Evolutionary conservation across 495 filamentous ascomycete species (phyloP), one percentile per base, ranked within the genome.

Genomic region (Podospora conica): DNA sequence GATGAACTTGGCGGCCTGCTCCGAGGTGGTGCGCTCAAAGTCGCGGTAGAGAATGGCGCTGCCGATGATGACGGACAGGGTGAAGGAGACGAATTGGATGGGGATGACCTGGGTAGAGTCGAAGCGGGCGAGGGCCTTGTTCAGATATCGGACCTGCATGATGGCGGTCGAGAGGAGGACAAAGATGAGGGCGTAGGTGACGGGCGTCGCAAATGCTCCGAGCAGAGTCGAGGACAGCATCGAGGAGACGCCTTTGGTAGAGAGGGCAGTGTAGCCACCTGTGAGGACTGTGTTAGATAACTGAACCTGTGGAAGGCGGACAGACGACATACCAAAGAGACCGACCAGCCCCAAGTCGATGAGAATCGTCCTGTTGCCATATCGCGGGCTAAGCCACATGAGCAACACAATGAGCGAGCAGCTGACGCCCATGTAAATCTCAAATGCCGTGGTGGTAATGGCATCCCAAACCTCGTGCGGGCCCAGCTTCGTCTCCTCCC

Each of bases 41-140:
- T 98, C 95, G 7, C 92, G 87, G 73, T 97, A 98, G 11, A 98
- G 78, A 25, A 98, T 82, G 1, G 95, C 93, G 74, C 91, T 96
- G 56, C 95, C 95, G 60, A 96, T 84, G 71, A 98, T 98, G 61
- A 98, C 95, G 2, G 88, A 96, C 7, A 98, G 81, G 0, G 95
- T 98, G 75, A 98, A 98, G 53, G 96, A 83, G 25, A 98, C 95
- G 69, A 98, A 98, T 72, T 98, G 95, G 12, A 91, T 92, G 2
- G 95, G 95, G 61, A 98, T 97, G 66, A 98, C 95, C 71, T 96
- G 92, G 0, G 95, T 98, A 0, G 93, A 94, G 75, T 97, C 92
- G 79, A 98, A 98, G 61, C 91, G 88, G 73, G 96, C 92, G 21
- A 98, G 81, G 1, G 95, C 93, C 58, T 92, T 92, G 79, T 98